These are phyloP conservation scores for Ostreobium quekettii DNA, from an alignment of 139 green algal genomes.

Conservation along the genomic window DNA sequence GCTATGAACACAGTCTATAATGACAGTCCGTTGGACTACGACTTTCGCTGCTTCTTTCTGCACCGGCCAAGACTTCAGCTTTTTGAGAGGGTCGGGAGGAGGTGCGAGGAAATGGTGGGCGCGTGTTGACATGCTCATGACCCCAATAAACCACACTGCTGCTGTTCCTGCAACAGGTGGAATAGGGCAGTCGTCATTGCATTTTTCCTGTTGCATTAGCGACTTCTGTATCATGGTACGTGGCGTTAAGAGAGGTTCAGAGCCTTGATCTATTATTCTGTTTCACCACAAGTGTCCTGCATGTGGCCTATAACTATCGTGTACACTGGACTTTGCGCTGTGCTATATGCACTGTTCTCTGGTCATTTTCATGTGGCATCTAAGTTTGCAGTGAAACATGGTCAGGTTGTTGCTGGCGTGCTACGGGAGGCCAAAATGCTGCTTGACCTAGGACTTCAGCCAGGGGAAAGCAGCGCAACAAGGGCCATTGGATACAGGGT, in stretches of 20 bases:
- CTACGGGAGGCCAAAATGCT: constrained; percentile 48
- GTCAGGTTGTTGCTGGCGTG: constrained; percentile 30
- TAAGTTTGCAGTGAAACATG: too few relatives aligned
- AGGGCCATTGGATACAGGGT: constrained; percentile 70
- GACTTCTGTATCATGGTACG: too few relatives aligned
- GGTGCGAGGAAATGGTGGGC: constrained; percentile 76
- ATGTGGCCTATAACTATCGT: too few relatives aligned
- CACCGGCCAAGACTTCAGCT: constrained; percentile 52
- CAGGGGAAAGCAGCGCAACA: constrained; percentile 50
- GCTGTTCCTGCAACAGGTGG: not conserved
- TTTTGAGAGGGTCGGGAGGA: constrained; percentile 59
- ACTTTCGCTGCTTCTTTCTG: constrained; percentile 76
- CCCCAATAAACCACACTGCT: not conserved
- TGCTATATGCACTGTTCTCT: too few relatives aligned
- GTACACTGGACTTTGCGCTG: too few relatives aligned
- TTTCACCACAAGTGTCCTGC: too few relatives aligned
- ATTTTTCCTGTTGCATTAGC: not conserved
- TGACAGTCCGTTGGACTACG: constrained; percentile 37
- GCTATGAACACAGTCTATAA: constrained; percentile 23
- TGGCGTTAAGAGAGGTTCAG: too few relatives aligned
- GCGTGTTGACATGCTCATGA: not conserved
- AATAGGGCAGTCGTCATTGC: not conserved
- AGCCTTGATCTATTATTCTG: too few relatives aligned
- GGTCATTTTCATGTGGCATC: too few relatives aligned
- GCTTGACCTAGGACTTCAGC: constrained; percentile 38